Evolutionary conservation across 352 stramenopile species (phyloP), one percentile per base, ranked within the genome.

Genomic region (Pythium phragmitis): DNA sequence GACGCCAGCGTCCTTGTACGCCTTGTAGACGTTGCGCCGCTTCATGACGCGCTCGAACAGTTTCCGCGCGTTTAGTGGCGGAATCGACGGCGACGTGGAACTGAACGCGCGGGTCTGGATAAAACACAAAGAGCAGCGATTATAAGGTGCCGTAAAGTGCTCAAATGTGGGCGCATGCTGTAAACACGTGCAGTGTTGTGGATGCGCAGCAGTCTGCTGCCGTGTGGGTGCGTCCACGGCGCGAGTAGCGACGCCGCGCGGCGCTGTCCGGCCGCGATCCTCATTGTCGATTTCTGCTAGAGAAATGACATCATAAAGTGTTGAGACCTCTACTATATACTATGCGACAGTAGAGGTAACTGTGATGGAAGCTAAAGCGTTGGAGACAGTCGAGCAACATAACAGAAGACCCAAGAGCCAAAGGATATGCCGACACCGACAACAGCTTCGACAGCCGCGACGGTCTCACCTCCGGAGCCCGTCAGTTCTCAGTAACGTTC

Each of bases 41-140:
- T 58, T 36, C 12, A 63, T 1, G n/a, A 63, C 60, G 37, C 62
- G 62, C 54, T 53, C 49, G 26, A 63, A 59, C 37, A 59, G 63
- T 0, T 54, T 39, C 62, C 60, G 60, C 8, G 52, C 60, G 11
- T 36, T 45, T 23, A 67, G 52, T 6, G 60, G 53, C 2, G 60
- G 52, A 30, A 67, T 21, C 21, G 43, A 52, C 12, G 17, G 13
- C 12, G 17, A 7, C 41, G 55, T 13, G 12, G 55, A 16, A 17
- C 13, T 43, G 53, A 60, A 60, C 17, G 37, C 23, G 41, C 53
- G 53, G 12, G 11, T 19, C 53, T 57, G 34, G 21, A 26, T n/a
- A 6, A 43, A n/a, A 3, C 37, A 43, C 37, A 43, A 43, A 43
- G 37, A 13, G 6, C 11, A 17, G 11, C 37, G 16, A 17, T 17